Evolutionary conservation across 495 filamentous ascomycete species (phyloP).

Genomic region (Cercophora samala): DNA sequence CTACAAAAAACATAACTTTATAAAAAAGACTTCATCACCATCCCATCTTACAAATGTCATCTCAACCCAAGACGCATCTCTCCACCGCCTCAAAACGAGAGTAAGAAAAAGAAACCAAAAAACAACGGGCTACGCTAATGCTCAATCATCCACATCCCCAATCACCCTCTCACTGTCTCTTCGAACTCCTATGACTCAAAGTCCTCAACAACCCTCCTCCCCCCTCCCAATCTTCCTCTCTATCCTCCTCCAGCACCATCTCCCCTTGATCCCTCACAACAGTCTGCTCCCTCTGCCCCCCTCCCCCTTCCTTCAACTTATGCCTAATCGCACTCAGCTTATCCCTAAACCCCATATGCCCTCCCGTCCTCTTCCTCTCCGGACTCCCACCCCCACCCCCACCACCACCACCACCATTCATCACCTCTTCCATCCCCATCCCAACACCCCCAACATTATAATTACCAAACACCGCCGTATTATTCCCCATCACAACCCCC

Average conservation of each 20-base stretch:
- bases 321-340: constrained; percentile 39
- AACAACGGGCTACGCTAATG: background rate
- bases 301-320: constrained; percentile 37
- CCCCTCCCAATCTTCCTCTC: constrained; percentile 9
- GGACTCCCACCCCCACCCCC: background rate
- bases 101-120: constrained; percentile 4
- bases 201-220: constrained; percentile 21
- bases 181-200: constrained; percentile 12
- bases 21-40: too few relatives aligned
- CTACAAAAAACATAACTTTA: too few relatives aligned
- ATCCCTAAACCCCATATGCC: constrained; percentile 34
- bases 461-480: background rate
- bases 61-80: too few relatives aligned
- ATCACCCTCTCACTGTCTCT: background rate
- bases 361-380: constrained; percentile 26
- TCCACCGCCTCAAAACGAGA: background rate
- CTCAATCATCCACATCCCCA: background rate
- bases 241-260: background rate
- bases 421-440: background rate
- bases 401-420: background rate
- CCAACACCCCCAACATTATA: background rate
- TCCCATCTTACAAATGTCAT: too few relatives aligned
- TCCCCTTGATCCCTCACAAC: background rate
- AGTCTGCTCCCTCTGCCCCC: background rate
- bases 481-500: constrained; percentile 7